Evolutionary conservation across 1,284 basidiomycete species (phyloP), one percentile per base, ranked within the genome.

Genomic region (Anthracocystis setariae): DNA sequence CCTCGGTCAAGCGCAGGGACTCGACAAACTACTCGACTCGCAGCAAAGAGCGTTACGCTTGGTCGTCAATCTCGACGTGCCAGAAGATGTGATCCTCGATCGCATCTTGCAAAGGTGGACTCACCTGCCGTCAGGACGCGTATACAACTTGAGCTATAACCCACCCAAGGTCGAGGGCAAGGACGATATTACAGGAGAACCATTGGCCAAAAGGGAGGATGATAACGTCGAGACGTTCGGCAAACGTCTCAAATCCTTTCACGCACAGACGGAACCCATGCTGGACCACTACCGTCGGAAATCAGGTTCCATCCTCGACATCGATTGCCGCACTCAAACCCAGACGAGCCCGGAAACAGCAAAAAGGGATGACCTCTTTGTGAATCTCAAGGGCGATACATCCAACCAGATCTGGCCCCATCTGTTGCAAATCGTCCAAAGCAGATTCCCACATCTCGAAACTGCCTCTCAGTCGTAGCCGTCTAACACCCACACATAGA

Each of bases 331-430:
- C 2, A 45, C n/a, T 4, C 24, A 60, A 20, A 38, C 57, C 2
- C 24, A 55, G 18, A 20, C 47, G 0, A 46, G 39, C 8, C 27
- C 18, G 3, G 20, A 33, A 5, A 8, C 9, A 12, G 43, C 18
- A 5, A 42, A 42, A 8, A 50, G 55, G 15, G 29, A 64, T n/a
- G 32, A 71, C n/a, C 54, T 67, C 13, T 85, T 94, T n/a, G 88
- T 90, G 66, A 89, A 89, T 12, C 84, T 98, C n/a, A 85, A 87
- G 24, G 94, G 94, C 5, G 85, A 87, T 67, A 92, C 92, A 17
- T 93, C 91, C 21, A 92, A 97, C 82, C 92, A 96, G 84, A 96
- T 97, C 73, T 94, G 92, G 92, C 92, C 92, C 2, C 86, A 89
- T 73, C 86, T 94, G 5, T 90, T 92, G 59, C 83, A 83, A 32